A percentile compares a stretch with the other conserved stretches of the same genome.
Evolutionary conservation across 176 grass and related monocot genomes (phyloP).

Genomic region (Oryza glumipatula): DNA sequence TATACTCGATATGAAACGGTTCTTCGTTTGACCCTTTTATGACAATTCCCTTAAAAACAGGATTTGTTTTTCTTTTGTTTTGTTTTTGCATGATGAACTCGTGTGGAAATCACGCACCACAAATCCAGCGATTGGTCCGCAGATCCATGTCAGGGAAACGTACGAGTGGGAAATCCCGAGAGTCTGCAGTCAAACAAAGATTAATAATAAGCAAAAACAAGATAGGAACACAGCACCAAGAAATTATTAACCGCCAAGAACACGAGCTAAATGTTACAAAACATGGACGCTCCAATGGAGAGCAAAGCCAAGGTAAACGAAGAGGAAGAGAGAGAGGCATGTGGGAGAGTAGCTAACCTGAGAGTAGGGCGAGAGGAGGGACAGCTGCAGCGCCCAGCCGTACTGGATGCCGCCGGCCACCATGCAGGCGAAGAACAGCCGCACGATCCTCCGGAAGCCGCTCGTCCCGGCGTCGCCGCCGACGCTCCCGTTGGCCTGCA

Average conservation of each 20-base stretch:
- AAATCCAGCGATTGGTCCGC: constrained; percentile 66
- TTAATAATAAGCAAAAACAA: constrained; percentile 6
- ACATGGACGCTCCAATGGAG: neutral
- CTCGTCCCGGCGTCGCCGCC: neutral
- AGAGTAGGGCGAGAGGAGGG: constrained; percentile 61
- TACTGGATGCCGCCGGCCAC: constrained; percentile 91
- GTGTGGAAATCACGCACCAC: constrained; percentile 41
- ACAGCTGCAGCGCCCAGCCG: constrained; percentile 91
- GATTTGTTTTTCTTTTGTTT: neutral
- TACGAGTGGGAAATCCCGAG: constrained; percentile 67
- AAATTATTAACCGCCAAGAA: neutral
- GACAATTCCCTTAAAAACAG: neutral
- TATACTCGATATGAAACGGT: too few species aligned
- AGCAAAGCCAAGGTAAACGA: too few species aligned
- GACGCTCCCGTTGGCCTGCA: constrained; percentile 3
- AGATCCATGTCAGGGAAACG: constrained; percentile 84
- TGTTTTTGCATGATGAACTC: neutral
- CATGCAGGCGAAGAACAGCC: constrained; percentile 75
- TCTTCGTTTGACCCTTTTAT: neutral
- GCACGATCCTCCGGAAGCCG: neutral
- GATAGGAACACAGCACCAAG: neutral
- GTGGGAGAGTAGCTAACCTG: constrained; percentile 16
- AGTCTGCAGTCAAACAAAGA: constrained; percentile 40
- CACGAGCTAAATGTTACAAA: neutral
- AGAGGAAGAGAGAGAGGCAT: too few species aligned